These are phyloP conservation scores for Stenocarpella maydis DNA, from an alignment of 2,329 filamentous ascomycete genomes.

Conservation along the genomic window DNA sequence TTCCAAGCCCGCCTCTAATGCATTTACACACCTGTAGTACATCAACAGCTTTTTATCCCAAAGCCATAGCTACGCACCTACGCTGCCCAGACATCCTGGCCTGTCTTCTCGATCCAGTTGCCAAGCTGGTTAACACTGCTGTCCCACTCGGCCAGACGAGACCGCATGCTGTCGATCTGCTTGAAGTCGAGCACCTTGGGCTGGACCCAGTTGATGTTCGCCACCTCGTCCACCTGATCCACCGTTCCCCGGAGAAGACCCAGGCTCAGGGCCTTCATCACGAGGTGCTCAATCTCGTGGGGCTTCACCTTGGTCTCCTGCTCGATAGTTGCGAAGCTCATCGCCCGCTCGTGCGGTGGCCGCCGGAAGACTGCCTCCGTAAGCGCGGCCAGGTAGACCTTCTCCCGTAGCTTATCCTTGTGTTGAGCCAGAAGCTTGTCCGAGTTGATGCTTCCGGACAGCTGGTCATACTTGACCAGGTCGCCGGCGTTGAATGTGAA, in stretches of 20 bases:
- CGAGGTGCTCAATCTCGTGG: slow-evolving; percentile 94
- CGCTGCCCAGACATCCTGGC: slow-evolving; percentile 95
- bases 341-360: slow-evolving; percentile 92
- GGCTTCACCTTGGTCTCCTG: slow-evolving; percentile 90
- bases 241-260: slow-evolving; percentile 91
- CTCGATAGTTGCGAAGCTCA: slow-evolving; percentile 89
- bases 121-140: slow-evolving; percentile 94
- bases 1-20: slow-evolving; percentile 28
- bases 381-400: slow-evolving; percentile 95
- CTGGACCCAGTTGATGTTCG: slow-evolving; percentile 98
- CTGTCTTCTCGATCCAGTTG: slow-evolving; percentile 94
- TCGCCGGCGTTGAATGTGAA: slow-evolving; percentile 98
- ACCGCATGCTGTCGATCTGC: slow-evolving; percentile 93
- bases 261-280: slow-evolving; percentile 98
- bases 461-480: slow-evolving; percentile 82
- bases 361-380: slow-evolving; percentile 97
- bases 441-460: slow-evolving; percentile 81
- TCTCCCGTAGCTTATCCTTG: slow-evolving; percentile 87
- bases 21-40: slow-evolving; percentile 25
- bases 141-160: slow-evolving; percentile 91
- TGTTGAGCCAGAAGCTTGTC: slow-evolving; percentile 83
- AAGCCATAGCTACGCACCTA: slow-evolving; percentile 47
- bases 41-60: neutral
- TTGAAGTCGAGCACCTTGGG: slow-evolving; percentile 96
- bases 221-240: slow-evolving; percentile 93